phyloP scores from a whole-genome alignment of 768 basidiomycete species.

The Leccinum obscurum region DNA sequence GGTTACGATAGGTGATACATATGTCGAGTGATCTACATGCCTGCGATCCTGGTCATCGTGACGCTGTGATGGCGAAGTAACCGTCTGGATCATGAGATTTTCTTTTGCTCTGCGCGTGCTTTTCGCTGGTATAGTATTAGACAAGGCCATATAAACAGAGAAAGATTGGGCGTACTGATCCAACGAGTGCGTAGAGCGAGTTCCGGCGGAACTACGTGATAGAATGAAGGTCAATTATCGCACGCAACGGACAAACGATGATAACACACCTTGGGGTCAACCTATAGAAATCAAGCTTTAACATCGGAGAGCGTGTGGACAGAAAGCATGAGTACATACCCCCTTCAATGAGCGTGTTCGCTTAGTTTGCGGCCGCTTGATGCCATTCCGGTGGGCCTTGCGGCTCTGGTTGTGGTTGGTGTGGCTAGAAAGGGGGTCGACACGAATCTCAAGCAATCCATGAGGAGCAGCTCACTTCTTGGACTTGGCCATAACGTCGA shows the following conservation, averaged over 20 bases:
- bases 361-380: conserved; percentile 76
- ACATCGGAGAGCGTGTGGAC: not conserved
- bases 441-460: conserved; percentile 5
- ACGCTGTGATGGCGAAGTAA: not conserved
- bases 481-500: conserved; percentile 85
- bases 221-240: conserved; percentile 3
- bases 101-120: conserved; percentile 64
- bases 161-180: conserved; percentile 57
- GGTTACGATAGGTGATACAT: conserved; percentile 25
- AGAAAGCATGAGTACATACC: conserved; percentile 54
- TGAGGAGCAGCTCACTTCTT: conserved; percentile 71
- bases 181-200: conserved; percentile 65
- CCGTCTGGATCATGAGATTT: conserved; percentile 36
- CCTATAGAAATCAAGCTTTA: conserved; percentile 40
- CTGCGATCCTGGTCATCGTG: conserved; percentile 4
- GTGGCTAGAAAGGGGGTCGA: conserved; percentile 50
- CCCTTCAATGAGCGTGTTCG: conserved; percentile 84
- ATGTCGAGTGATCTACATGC: conserved; percentile 13
- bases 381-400: conserved; percentile 98
- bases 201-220: conserved; percentile 78
- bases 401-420: conserved; percentile 95
- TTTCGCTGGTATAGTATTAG: conserved; percentile 47
- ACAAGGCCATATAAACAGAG: not conserved
- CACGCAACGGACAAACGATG: not conserved
- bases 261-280: conserved; percentile 72